Evolutionary conservation across 2,329 filamentous ascomycete genomes (phyloP).

Genomic region (Moelleriella libera): DNA sequence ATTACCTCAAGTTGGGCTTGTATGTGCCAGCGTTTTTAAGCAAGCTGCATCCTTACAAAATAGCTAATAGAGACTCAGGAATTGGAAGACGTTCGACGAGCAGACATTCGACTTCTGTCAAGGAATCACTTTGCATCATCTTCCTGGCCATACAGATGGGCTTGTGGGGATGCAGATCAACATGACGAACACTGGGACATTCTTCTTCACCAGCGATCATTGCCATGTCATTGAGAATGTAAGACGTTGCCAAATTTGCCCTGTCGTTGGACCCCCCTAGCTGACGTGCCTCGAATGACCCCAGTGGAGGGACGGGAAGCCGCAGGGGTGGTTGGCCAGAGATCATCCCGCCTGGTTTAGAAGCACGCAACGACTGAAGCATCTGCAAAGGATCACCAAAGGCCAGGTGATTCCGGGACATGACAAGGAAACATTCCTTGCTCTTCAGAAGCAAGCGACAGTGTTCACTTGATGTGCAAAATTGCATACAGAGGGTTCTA

Average conservation of each 20-base stretch:
- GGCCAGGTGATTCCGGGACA: constrained; percentile 8
- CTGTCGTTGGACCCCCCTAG: neutral
- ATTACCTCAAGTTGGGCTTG: constrained; percentile 6
- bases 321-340: constrained; percentile 18
- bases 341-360: constrained; percentile 18
- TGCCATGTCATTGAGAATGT: constrained; percentile 12
- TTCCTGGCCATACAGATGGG: constrained; percentile 11
- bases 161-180: constrained; percentile 18
- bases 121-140: constrained; percentile 9
- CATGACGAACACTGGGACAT: constrained; percentile 14
- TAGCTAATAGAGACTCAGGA: neutral
- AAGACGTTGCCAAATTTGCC: neutral
- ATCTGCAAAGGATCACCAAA: constrained; percentile 9
- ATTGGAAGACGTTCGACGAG: constrained; percentile 10
- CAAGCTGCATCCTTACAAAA: too few species aligned
- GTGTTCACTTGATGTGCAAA: neutral
- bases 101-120: constrained; percentile 8
- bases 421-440: constrained; percentile 5
- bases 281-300: neutral
- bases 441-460: neutral
- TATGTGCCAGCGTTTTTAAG: neutral
- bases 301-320: constrained; percentile 11
- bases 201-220: constrained; percentile 18
- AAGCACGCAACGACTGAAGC: constrained; percentile 14
- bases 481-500: too few species aligned